Percentiles rank a stretch among this genome's conserved stretches.
Evolutionary conservation across 768 basidiomycete species (phyloP).

Genomic region (Tulasnella sp.): DNA sequence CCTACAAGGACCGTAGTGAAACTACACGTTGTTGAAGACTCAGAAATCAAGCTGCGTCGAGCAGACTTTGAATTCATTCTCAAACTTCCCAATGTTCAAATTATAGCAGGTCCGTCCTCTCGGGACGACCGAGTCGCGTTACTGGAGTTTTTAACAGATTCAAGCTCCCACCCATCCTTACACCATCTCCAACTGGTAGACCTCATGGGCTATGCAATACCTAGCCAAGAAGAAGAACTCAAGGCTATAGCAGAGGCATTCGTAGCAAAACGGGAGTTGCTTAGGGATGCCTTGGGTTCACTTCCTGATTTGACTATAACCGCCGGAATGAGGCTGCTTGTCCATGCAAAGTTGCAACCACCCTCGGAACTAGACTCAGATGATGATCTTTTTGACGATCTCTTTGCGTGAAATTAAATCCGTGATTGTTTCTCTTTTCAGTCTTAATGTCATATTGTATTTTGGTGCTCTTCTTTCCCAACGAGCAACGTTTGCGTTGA

Average conservation of each 20-base stretch:
- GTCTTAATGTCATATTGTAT: neutral
- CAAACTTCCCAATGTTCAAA: neutral
- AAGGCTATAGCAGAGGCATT: neutral
- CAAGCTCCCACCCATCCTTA: neutral
- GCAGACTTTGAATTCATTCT: neutral
- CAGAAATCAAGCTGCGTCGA: neutral
- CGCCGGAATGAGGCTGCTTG: neutral
- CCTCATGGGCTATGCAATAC: neutral
- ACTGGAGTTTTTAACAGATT: neutral
- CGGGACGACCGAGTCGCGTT: neutral
- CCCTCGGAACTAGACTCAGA: neutral
- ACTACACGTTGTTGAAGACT: neutral
- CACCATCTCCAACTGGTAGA: neutral
- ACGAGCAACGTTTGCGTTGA: no score
- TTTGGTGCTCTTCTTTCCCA: neutral
- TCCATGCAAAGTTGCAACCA: neutral
- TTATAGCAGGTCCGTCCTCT: neutral
- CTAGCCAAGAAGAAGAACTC: neutral
- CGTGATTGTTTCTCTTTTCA: no score
- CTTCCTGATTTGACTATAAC: neutral
- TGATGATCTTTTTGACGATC: neutral
- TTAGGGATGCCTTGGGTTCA: neutral
- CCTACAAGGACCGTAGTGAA: neutral
- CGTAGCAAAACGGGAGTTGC: neutral
- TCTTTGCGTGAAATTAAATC: neutral